Conservation (phyloP, 2,329 filamentous ascomycete genomes). For the Colletotrichum lupini region DNA sequence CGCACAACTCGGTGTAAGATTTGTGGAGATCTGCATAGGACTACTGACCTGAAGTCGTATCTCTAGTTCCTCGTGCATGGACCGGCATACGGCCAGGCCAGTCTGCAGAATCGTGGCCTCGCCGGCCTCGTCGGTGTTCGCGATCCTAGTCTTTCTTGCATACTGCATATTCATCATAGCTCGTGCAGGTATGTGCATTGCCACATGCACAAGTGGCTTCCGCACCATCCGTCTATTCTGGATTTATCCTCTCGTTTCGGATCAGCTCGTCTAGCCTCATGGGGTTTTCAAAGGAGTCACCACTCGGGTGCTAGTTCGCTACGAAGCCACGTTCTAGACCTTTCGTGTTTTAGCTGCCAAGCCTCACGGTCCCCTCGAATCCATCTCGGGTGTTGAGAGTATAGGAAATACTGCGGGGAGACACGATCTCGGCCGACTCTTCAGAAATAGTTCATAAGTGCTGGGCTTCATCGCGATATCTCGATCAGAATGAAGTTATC, state of each 20-base stretch:
- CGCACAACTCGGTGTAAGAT: background rate
- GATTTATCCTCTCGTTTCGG: background rate
- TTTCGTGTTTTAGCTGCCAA: slow-evolving; percentile 2
- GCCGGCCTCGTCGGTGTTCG: background rate
- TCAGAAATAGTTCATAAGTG: slow-evolving; percentile 6
- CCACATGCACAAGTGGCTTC: background rate
- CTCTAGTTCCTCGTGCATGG: slow-evolving; percentile 1
- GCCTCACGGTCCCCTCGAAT: background rate
- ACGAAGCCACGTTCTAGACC: slow-evolving; percentile 11
- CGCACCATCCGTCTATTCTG: background rate
- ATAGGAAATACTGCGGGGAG: background rate
- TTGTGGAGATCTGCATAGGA: slow-evolving; percentile 14
- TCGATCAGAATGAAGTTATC: background rate
- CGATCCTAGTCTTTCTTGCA: background rate
- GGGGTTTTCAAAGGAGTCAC: slow-evolving; percentile 15
- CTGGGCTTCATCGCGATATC: background rate
- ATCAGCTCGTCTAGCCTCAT: background rate
- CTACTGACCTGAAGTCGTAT: background rate
- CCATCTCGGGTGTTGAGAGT: background rate
- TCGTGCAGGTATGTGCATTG: slow-evolving; percentile 6
- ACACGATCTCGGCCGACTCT: background rate
- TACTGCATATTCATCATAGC: background rate
- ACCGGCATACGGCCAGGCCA: background rate
- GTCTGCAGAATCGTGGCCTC: background rate
- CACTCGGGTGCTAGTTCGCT: background rate